A percentile compares a stretch with the other conserved stretches of the same genome.
Evolutionary conservation across 805 yeast species (phyloP).

Genomic region (Yamadazyma akitaensis): DNA sequence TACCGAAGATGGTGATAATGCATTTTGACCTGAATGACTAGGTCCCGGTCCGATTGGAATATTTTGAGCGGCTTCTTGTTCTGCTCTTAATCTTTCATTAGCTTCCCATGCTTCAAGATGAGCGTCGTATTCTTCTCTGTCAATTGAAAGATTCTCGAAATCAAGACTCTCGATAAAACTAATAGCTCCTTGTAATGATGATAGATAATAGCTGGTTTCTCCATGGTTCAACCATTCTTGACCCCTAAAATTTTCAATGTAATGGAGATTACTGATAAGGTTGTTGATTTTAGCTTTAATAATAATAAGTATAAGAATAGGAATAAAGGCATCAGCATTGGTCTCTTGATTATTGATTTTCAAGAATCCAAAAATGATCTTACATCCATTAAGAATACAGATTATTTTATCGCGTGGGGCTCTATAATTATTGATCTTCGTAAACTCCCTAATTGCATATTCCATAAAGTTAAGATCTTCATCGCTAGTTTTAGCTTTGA

Average conservation of each 20-base stretch:
- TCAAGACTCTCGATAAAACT: conserved; percentile 68
- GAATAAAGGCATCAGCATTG: conserved; percentile 94
- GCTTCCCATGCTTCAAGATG: conserved; percentile 51
- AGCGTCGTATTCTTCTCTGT: conserved; percentile 56
- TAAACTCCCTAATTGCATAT: conserved; percentile 68
- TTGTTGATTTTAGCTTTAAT: conserved; percentile 62
- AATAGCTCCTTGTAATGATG: conserved; percentile 87
- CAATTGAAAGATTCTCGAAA: conserved; percentile 55
- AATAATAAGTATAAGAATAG: conserved; percentile 76
- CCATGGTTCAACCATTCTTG: conserved; percentile 71
- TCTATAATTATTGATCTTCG: conserved; percentile 75
- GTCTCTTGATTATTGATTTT: conserved; percentile 66
- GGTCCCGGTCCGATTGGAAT: conserved; percentile 17
- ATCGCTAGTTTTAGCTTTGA: conserved; percentile 12
- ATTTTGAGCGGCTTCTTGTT: conserved; percentile 7
- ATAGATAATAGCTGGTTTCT: conserved; percentile 86
- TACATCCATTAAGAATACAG: conserved; percentile 87
- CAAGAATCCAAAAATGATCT: conserved; percentile 84
- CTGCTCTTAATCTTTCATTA: conserved; percentile 21
- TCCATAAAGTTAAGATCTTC: conserved; percentile 45
- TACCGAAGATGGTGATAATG: conserved; percentile 37
- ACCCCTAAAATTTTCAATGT: conserved; percentile 80
- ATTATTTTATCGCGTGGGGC: conserved; percentile 95
- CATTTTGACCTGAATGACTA: conserved; percentile 8
- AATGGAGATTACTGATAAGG: conserved; percentile 74